Evolutionary conservation across 2,329 filamentous ascomycete genomes (phyloP).

Genomic region (Aspergillus spinulosporus): DNA sequence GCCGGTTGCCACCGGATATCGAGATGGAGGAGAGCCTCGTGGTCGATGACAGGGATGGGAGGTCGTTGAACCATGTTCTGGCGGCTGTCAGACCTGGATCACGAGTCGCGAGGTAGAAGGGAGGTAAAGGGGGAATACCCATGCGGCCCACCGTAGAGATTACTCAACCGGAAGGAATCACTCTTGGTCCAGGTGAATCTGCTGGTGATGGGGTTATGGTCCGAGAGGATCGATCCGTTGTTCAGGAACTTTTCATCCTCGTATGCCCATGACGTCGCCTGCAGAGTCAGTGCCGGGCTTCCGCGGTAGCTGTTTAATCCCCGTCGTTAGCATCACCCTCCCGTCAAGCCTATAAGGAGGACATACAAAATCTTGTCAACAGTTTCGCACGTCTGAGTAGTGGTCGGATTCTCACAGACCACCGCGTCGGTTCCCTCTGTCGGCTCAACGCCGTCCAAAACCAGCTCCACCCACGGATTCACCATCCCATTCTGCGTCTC

Average conservation of each 20-base stretch:
- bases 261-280: slow-evolving; percentile 50
- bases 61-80: slow-evolving; percentile 57
- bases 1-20: slow-evolving; percentile 50
- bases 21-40: slow-evolving; percentile 34
- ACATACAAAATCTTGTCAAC: slow-evolving; percentile 64
- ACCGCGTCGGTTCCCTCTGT: slow-evolving; percentile 37
- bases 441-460: slow-evolving; percentile 51
- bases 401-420: slow-evolving; percentile 60
- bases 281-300: slow-evolving; percentile 53
- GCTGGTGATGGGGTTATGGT: slow-evolving; percentile 61
- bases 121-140: slow-evolving; percentile 18
- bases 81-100: not conserved
- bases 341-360: not conserved
- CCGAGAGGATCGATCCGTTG: slow-evolving; percentile 59
- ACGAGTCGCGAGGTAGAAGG: not conserved
- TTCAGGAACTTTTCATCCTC: slow-evolving; percentile 59
- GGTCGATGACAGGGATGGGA: slow-evolving; percentile 28
- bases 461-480: slow-evolving; percentile 62
- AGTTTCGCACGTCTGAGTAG: slow-evolving; percentile 59
- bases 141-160: slow-evolving; percentile 31
- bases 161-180: slow-evolving; percentile 50
- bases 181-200: slow-evolving; percentile 42
- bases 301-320: slow-evolving; percentile 24
- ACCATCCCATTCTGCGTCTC: slow-evolving; percentile 53
- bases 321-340: not conserved